phyloP scores from a whole-genome alignment of 108 stramenopile species.

The Schizochytrium sp. region DNA sequence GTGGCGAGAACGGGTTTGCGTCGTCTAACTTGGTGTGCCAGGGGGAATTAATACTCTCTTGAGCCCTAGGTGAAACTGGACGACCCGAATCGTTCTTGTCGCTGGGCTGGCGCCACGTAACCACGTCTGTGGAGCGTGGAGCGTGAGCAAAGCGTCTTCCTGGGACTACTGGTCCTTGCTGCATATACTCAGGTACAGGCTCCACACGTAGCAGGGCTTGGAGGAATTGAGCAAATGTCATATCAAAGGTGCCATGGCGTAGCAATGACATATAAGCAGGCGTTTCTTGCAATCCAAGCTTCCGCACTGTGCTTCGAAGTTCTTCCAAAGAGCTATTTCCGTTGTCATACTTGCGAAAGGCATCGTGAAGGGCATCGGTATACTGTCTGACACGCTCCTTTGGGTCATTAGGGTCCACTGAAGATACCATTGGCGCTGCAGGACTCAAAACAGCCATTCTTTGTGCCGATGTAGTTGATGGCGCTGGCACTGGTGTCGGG shows the following conservation, averaged over 20 bases:
- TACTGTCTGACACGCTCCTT: constrained; percentile 8
- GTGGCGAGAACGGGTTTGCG: background rate
- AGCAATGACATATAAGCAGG: background rate
- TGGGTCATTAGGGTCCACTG: background rate
- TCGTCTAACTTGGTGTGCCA: background rate
- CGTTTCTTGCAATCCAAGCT: constrained; percentile 27
- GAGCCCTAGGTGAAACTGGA: constrained; percentile 6
- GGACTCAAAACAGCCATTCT: background rate
- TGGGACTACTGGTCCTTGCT: background rate
- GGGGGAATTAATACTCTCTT: constrained; percentile 35
- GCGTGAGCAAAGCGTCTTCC: background rate
- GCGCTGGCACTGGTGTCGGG: background rate
- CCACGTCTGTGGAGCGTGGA: background rate
- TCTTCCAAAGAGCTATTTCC: background rate
- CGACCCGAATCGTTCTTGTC: background rate
- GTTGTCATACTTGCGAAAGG: background rate
- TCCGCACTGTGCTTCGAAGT: background rate
- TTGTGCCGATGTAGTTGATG: background rate
- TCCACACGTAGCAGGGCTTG: constrained; percentile 29
- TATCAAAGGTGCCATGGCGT: constrained; percentile 1
- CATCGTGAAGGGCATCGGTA: background rate
- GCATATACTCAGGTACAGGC: background rate
- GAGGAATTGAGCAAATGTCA: constrained; percentile 36
- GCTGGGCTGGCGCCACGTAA: background rate
- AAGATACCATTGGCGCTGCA: background rate